phyloP scores from a whole-genome alignment of 2,329 filamentous ascomycete genomes.

The Chaetomium sp. region DNA sequence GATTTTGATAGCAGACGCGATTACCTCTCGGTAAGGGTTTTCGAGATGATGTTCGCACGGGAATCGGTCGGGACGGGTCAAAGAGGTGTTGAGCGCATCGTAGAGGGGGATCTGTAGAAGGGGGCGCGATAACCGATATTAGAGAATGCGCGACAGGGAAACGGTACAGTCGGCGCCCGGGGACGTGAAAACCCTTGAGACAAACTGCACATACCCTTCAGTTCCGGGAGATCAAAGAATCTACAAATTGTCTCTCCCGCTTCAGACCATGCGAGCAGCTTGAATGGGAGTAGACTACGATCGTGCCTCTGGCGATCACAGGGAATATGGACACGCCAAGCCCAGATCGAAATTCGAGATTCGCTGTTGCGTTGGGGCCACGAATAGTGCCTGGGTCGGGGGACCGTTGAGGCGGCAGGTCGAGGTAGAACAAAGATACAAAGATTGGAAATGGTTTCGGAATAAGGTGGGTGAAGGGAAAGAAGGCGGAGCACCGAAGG shows the following conservation, averaged over 20 bases:
- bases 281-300: not conserved
- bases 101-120: constrained; percentile 20
- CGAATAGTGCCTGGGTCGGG: not conserved
- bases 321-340: constrained; percentile 13
- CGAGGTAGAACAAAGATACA: constrained; percentile 1
- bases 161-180: not conserved
- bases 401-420: not conserved
- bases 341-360: constrained; percentile 6
- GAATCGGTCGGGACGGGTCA: constrained; percentile 26
- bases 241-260: not conserved
- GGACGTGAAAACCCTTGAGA: not conserved
- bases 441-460: constrained; percentile 6
- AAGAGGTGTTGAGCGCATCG: constrained; percentile 29
- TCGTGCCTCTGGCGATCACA: not conserved
- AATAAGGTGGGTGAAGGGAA: constrained; percentile 28
- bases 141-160: constrained; percentile 17
- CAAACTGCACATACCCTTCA: constrained; percentile 11
- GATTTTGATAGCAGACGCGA: not conserved
- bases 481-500: constrained; percentile 31
- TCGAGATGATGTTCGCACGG: not conserved
- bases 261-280: not conserved
- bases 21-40: not conserved
- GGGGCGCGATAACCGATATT: constrained; percentile 10
- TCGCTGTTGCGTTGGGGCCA: not conserved
- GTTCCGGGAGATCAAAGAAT: not conserved